Evolutionary conservation across 305 asterid species (phyloP).

Genomic region (Fraxinus latifolia): DNA sequence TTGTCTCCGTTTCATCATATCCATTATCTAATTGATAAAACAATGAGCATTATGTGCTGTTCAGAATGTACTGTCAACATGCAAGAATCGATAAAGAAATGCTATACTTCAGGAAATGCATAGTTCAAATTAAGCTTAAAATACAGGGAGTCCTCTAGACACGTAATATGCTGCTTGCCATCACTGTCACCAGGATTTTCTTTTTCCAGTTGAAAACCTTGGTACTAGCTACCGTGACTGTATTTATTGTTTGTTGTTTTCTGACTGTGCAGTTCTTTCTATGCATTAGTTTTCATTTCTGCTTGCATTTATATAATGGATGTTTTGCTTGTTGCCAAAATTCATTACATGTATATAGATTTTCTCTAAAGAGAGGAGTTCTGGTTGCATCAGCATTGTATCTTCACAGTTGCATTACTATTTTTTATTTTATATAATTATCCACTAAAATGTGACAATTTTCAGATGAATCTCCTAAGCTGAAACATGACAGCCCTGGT

Average conservation of each 20-base stretch:
- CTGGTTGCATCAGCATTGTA: background rate
- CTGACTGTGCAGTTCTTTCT: background rate
- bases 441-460: conserved; percentile 28
- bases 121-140: background rate
- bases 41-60: background rate
- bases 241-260: background rate
- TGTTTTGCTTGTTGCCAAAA: background rate
- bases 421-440: background rate
- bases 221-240: background rate
- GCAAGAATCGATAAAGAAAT: background rate
- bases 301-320: background rate
- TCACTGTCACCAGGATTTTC: background rate
- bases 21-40: background rate
- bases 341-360: background rate
- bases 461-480: conserved; percentile 79
- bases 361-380: background rate
- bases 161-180: background rate
- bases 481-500: conserved; percentile 84
- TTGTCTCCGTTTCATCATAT: background rate
- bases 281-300: background rate
- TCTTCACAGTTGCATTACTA: background rate
- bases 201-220: background rate
- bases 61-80: background rate
- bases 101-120: background rate
- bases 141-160: background rate